Percentiles rank a stretch among this genome's conserved stretches.
Evolutionary conservation across 108 stramenopile species (phyloP).

Genomic region (Nannochloropsis granulata): DNA sequence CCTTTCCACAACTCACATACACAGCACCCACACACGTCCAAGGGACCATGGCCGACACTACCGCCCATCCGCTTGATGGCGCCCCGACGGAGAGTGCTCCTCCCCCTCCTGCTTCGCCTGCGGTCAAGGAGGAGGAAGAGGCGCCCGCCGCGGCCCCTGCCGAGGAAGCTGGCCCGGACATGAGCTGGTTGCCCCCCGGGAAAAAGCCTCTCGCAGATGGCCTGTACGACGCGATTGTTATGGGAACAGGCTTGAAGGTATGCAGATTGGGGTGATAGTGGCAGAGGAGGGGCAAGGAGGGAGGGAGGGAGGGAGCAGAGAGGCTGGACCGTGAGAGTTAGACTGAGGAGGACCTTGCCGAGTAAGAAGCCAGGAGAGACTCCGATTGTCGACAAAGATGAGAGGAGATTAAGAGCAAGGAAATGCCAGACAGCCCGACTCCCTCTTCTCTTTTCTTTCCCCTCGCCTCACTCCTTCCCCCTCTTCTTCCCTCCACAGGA

Average conservation of each 20-base stretch:
- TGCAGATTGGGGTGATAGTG: not conserved
- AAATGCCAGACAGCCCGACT: no score
- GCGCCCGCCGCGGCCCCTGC: not conserved
- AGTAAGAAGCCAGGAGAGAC: no score
- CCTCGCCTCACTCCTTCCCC: no score
- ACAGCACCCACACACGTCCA: no score
- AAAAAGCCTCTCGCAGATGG: slow-evolving; percentile 92
- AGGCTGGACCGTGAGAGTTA: no score
- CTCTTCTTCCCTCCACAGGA: slow-evolving; percentile 30
- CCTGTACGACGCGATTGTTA: slow-evolving; percentile 96
- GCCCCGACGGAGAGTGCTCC: not conserved
- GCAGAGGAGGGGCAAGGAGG: not conserved
- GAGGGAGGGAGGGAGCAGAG: not conserved
- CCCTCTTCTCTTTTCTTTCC: no score
- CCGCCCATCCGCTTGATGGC: not conserved
- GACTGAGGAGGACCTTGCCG: no score
- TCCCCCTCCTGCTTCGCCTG: not conserved
- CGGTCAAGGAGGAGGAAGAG: not conserved
- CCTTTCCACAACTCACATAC: no score
- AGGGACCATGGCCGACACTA: not conserved
- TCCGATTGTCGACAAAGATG: no score
- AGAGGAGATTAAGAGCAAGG: no score
- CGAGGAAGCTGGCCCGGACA: not conserved
- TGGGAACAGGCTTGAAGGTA: slow-evolving; percentile 88
- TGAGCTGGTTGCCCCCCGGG: slow-evolving; percentile 39